A percentile compares a stretch with the other conserved stretches of the same genome.
phyloP scores from a whole-genome alignment of 768 basidiomycete species.

The Rhodotorula kratochvilovae region DNA sequence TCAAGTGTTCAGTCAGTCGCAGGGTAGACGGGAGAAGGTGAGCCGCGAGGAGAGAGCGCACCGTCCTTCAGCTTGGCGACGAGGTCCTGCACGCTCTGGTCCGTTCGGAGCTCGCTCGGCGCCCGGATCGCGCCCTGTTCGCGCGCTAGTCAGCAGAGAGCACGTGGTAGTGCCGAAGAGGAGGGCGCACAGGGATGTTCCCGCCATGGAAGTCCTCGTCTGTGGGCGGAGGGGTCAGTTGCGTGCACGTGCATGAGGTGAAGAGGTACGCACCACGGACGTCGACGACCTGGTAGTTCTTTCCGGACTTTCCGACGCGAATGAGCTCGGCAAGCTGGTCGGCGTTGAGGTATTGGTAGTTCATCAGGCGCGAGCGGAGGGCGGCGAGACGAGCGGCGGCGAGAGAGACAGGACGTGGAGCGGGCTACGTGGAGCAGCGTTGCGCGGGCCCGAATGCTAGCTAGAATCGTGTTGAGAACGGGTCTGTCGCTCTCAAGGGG shows the following conservation, averaged over 20 bases:
- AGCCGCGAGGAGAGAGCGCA: neutral
- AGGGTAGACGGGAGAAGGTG: no score
- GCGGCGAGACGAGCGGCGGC: neutral
- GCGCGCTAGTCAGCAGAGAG: neutral
- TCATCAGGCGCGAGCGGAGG: neutral
- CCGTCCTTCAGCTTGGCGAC: constrained; percentile 20
- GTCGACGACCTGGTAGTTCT: neutral
- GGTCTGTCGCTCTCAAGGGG: no score
- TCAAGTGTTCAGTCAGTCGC: neutral
- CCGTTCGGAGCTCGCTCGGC: constrained; percentile 21
- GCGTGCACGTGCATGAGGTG: neutral
- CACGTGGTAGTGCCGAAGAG: neutral
- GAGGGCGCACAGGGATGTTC: neutral
- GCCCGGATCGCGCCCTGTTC: constrained; percentile 19
- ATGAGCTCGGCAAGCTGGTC: constrained; percentile 12
- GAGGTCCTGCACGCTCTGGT: constrained; percentile 16
- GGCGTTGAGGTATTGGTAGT: constrained; percentile 26
- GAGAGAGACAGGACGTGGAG: no score
- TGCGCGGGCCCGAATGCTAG: no score
- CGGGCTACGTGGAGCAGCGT: no score
- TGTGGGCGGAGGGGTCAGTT: neutral
- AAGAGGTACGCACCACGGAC: neutral
- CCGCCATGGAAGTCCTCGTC: constrained; percentile 29
- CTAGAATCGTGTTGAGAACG: no score
- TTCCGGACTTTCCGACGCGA: neutral